Evolutionary conservation across 768 basidiomycete genomes (phyloP).

Genomic region (Podaxis pistillaris): DNA sequence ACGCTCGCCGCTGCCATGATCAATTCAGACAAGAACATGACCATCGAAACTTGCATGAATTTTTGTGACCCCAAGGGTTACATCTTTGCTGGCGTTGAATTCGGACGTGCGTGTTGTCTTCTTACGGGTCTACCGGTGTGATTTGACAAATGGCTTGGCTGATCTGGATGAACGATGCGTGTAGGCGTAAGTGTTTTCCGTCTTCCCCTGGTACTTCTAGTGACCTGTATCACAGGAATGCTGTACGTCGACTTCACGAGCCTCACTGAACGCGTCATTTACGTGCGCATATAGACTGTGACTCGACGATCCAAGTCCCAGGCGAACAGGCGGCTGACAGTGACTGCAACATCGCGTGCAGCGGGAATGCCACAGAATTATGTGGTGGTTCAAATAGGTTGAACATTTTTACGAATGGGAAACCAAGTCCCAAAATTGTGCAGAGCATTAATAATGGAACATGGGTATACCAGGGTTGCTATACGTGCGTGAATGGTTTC

Average conservation of each 20-base stretch:
- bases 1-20: constrained; percentile 46
- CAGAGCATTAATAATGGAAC: constrained; percentile 39
- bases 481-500: constrained; percentile 40
- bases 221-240: constrained; percentile 32
- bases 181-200: constrained; percentile 6
- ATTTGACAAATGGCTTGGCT: neutral
- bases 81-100: constrained; percentile 66
- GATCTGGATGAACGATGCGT: neutral
- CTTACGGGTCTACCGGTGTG: neutral
- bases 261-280: neutral
- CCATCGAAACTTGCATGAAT: constrained; percentile 40
- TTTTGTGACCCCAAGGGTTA: constrained; percentile 36
- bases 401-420: constrained; percentile 56
- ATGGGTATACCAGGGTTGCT: constrained; percentile 66
- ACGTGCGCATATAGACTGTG: constrained; percentile 45
- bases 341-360: constrained; percentile 54
- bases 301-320: constrained; percentile 51
- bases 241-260: constrained; percentile 28
- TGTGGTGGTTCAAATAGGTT: constrained; percentile 55
- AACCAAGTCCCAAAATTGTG: constrained; percentile 46
- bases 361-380: constrained; percentile 49
- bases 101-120: constrained; percentile 38
- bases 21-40: constrained; percentile 51
- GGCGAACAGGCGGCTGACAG: constrained; percentile 39
- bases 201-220: neutral